Percentiles rank a stretch among this genome's conserved stretches.
Conservation (phyloP, 495 filamentous ascomycete genomes). For the Mycothermus thermophilus region DNA sequence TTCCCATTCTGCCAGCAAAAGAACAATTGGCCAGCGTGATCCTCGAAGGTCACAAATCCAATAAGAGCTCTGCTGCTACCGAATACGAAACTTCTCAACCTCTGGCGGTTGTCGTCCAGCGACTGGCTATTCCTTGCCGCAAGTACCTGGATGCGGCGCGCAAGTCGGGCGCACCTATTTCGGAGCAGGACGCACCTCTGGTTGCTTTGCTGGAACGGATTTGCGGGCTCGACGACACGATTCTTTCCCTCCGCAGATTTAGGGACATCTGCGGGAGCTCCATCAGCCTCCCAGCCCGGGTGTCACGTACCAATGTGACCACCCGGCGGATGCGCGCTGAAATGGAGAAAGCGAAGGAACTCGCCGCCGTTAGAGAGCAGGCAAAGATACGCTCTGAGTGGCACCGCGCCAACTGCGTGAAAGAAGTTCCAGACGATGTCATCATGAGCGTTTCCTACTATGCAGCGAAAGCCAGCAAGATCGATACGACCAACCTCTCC, state of each 20-base stretch:
- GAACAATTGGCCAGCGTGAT: constrained; percentile 8
- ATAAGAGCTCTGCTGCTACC: not conserved
- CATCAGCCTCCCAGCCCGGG: not conserved
- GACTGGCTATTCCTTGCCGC: constrained; percentile 5
- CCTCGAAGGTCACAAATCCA: not conserved
- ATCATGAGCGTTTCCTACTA: constrained; percentile 18
- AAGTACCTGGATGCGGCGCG: constrained; percentile 1
- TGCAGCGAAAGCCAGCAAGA: constrained; percentile 4
- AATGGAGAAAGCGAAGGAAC: not conserved
- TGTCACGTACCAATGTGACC: not conserved
- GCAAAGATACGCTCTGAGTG: constrained; percentile 9
- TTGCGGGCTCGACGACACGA: not conserved
- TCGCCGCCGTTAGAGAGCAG: not conserved
- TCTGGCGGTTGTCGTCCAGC: not conserved
- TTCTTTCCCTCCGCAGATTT: not conserved
- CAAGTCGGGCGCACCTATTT: not conserved
- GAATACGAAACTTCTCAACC: constrained; percentile 5
- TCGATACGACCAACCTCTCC: not conserved
- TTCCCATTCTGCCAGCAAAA: constrained; percentile 8
- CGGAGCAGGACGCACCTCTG: not conserved
- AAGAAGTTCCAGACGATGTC: constrained; percentile 23
- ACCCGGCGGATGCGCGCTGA: not conserved
- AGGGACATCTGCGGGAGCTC: not conserved
- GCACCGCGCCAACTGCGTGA: constrained; percentile 25
- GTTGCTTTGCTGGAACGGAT: not conserved